Conservation (phyloP, 331 rosid species). For the Spiraea crenata region DNA sequence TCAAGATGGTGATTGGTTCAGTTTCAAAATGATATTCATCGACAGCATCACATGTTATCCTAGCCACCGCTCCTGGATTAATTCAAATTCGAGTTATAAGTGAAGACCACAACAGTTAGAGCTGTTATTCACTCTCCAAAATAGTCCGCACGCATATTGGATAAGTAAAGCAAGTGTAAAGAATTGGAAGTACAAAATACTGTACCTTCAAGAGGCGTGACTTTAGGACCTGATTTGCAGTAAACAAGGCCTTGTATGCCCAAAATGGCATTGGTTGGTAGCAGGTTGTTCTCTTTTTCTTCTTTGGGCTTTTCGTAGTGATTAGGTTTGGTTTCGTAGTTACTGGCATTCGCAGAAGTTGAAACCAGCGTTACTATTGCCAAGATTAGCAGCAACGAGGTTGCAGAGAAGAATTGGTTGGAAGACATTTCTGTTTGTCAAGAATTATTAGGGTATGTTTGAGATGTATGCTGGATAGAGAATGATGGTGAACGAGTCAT, state of each 20-base stretch:
- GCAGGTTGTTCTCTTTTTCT: slow-evolving; percentile 17
- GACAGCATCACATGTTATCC: slow-evolving; percentile 44
- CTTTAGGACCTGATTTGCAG: slow-evolving; percentile 41
- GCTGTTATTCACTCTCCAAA: no score
- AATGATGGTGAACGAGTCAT: not conserved
- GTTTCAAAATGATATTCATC: slow-evolving; percentile 44
- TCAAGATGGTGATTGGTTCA: slow-evolving; percentile 41
- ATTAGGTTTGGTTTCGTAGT: slow-evolving; percentile 18
- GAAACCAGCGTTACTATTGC: slow-evolving; percentile 8
- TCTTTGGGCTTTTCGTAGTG: slow-evolving; percentile 15
- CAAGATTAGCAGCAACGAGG: slow-evolving; percentile 35
- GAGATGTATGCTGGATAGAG: not conserved
- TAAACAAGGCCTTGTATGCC: slow-evolving; percentile 61
- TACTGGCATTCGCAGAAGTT: slow-evolving; percentile 17
- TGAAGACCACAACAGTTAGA: not conserved
- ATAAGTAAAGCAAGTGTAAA: no score
- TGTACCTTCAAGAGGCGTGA: slow-evolving; percentile 49
- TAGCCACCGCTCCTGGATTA: slow-evolving; percentile 47
- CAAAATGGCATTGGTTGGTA: slow-evolving; percentile 25
- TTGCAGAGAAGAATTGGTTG: slow-evolving; percentile 1
- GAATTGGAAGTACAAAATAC: not conserved
- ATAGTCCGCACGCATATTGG: no score
- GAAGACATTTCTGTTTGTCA: slow-evolving; percentile 26
- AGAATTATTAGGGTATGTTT: not conserved
- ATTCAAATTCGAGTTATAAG: not conserved